A percentile compares a stretch with the other conserved stretches of the same genome.
phyloP scores from a whole-genome alignment of 148 eudicot species.

The Oxyria digyna region DNA sequence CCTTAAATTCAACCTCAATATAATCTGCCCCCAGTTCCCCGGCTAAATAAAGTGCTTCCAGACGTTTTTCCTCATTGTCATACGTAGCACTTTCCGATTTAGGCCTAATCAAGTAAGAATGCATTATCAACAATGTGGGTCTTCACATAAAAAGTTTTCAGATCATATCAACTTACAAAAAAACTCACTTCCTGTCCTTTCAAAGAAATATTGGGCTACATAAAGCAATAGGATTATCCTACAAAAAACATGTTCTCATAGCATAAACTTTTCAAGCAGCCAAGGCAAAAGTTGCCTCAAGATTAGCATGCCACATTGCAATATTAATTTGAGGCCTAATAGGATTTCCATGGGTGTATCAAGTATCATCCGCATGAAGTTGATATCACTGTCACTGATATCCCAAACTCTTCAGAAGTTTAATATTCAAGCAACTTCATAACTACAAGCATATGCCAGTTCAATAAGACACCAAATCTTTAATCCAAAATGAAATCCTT shows the following conservation, averaged over 20 bases:
- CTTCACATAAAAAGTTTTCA: neutral
- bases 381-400: too few relatives aligned
- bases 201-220: neutral
- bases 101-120: conserved; percentile 5
- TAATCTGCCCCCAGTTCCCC: conserved; percentile 1
- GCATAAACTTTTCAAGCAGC: too few relatives aligned
- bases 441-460: neutral
- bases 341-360: too few relatives aligned
- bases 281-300: neutral
- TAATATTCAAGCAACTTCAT: neutral
- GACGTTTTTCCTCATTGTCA: neutral
- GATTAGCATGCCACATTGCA: too few relatives aligned
- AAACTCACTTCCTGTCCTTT: neutral
- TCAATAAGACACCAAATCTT: too few relatives aligned
- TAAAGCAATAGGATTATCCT: neutral
- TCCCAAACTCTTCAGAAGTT: neutral
- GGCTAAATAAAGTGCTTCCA: neutral
- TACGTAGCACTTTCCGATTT: neutral
- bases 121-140: neutral
- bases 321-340: too few relatives aligned
- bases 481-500: too few relatives aligned
- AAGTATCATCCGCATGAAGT: too few relatives aligned
- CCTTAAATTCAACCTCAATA: conserved; percentile 5
- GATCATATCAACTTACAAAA: neutral
- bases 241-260: too few relatives aligned